These are phyloP conservation scores for Alternaria consortialis DNA, from an alignment of 2,329 filamentous ascomycete species.

Conservation along the genomic window DNA sequence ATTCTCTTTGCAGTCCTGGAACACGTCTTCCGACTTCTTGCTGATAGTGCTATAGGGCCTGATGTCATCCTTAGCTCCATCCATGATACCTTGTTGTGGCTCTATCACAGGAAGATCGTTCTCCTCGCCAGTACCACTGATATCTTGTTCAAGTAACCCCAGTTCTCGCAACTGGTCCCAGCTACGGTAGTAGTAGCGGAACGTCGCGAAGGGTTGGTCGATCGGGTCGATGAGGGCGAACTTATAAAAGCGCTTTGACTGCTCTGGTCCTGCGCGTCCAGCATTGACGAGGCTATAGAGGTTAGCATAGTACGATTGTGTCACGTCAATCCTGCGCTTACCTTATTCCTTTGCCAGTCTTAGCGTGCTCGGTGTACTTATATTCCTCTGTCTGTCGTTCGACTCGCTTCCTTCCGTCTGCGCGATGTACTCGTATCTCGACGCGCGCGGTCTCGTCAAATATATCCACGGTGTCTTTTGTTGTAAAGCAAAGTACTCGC, in stretches of 20 bases:
- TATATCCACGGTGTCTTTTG: conserved; percentile 18
- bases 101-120: conserved; percentile 40
- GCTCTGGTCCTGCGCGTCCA: conserved; percentile 49
- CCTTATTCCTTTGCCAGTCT: conserved; percentile 37
- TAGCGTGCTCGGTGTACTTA: conserved; percentile 30
- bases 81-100: conserved; percentile 19
- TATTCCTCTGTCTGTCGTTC: conserved; percentile 40
- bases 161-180: conserved; percentile 38
- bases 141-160: conserved; percentile 30
- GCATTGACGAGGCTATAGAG: conserved; percentile 47
- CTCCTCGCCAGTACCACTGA: conserved; percentile 22
- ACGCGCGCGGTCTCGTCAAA: conserved; percentile 44
- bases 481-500: conserved; percentile 52
- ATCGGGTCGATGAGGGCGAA: conserved; percentile 60
- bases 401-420: conserved; percentile 52
- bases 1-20: background rate
- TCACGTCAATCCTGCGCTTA: conserved; percentile 23
- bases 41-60: background rate
- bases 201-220: conserved; percentile 58
- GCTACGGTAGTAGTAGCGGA: conserved; percentile 53
- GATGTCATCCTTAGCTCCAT: background rate
- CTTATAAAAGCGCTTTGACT: conserved; percentile 58
- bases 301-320: conserved; percentile 21
- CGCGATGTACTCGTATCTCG: conserved; percentile 55
- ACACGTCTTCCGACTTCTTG: background rate